Percentiles rank a stretch among this genome's conserved stretches.
phyloP scores from a whole-genome alignment of 108 stramenopile genomes.

The Chaetoceros muelleri region DNA sequence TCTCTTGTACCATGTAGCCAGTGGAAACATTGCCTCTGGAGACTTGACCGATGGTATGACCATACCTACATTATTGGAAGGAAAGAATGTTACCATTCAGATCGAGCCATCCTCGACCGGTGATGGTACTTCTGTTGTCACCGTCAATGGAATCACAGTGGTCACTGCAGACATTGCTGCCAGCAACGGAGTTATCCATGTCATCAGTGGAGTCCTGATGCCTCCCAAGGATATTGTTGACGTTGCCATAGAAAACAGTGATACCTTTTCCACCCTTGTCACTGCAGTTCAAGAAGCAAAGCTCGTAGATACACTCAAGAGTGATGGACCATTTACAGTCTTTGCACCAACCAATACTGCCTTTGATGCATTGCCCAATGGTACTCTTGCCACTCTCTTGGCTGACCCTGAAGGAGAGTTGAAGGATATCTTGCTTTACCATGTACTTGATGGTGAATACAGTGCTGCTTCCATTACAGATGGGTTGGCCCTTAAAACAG shows the following conservation, averaged over 20 bases:
- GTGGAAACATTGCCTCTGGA: not conserved
- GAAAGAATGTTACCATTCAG: too few species aligned
- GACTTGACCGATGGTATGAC: constrained; percentile 1
- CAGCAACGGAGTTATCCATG: constrained; percentile 33
- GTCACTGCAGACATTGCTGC: constrained; percentile 21
- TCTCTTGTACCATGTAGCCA: constrained; percentile 25
- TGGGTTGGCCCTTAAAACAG: constrained; percentile 4
- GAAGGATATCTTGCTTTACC: constrained; percentile 19
- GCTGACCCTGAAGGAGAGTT: constrained; percentile 6
- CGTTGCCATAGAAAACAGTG: not conserved
- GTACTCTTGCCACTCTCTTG: too few species aligned
- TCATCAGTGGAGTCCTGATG: constrained; percentile 25
- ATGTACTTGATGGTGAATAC: constrained; percentile 16
- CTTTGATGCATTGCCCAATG: constrained; percentile 23
- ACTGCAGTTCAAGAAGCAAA: constrained; percentile 17
- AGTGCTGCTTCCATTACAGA: constrained; percentile 1
- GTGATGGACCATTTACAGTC: constrained; percentile 17
- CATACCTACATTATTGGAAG: too few species aligned
- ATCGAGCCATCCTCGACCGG: too few species aligned
- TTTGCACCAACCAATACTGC: constrained; percentile 39
- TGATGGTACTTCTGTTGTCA: too few species aligned
- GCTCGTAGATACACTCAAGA: constrained; percentile 19
- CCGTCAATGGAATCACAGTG: constrained; percentile 19
- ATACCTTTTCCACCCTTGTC: constrained; percentile 29
- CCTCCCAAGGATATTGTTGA: constrained; percentile 14